A percentile compares a stretch with the other conserved stretches of the same genome.
phyloP scores from a whole-genome alignment of 2,329 filamentous ascomycete genomes.

The Lecanicillium sp. region DNA sequence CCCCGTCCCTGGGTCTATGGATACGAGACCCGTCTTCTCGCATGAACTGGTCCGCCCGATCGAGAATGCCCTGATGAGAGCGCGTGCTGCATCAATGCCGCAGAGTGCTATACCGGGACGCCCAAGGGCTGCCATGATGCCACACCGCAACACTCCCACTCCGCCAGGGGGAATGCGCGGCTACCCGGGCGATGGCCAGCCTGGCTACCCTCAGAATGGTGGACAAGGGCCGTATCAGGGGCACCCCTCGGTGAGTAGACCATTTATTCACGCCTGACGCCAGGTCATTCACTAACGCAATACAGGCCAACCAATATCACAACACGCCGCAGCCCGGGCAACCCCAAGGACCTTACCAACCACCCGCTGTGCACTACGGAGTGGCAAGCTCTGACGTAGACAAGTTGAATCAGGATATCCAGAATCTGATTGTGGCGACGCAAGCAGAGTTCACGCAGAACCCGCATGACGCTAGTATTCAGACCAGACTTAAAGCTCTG shows the following conservation, averaged over 20 bases:
- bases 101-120: constrained; percentile 39
- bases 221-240: constrained; percentile 23
- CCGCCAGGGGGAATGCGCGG: constrained; percentile 51
- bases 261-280: no score
- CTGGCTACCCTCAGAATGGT: constrained; percentile 27
- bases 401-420: constrained; percentile 76
- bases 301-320: constrained; percentile 20
- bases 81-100: constrained; percentile 55
- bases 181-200: constrained; percentile 19
- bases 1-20: constrained; percentile 86
- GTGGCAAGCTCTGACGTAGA: constrained; percentile 57
- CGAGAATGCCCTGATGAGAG: constrained; percentile 89
- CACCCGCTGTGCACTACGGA: constrained; percentile 33
- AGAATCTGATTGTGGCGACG: constrained; percentile 66
- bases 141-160: constrained; percentile 68
- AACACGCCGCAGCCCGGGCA: constrained; percentile 34
- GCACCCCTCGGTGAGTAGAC: background rate
- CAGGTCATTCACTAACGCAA: constrained; percentile 11
- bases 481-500: constrained; percentile 76
- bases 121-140: constrained; percentile 44
- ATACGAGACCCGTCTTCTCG: constrained; percentile 87
- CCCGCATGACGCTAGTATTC: constrained; percentile 68
- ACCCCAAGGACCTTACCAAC: constrained; percentile 36
- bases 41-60: constrained; percentile 83
- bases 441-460: constrained; percentile 69